Evolutionary conservation across 441 rosid species (phyloP).

Genomic region (Corymbia citriodora): DNA sequence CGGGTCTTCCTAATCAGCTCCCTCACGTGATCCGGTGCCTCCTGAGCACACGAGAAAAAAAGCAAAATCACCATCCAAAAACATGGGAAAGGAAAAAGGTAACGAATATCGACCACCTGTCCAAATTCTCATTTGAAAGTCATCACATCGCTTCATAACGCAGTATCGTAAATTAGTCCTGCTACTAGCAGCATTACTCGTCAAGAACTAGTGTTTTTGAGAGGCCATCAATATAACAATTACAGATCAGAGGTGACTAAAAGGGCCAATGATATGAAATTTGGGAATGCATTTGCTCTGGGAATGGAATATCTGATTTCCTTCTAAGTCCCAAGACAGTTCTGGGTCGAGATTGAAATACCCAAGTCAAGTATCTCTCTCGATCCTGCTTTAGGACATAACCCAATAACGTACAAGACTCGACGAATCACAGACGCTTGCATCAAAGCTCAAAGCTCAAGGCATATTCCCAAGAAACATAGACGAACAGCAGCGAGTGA

Average conservation of each 20-base stretch:
- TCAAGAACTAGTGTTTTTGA: background rate
- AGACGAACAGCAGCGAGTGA: background rate
- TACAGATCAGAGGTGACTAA: background rate
- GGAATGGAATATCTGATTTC: background rate
- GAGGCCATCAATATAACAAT: background rate
- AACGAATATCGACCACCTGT: background rate
- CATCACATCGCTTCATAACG: accelerated
- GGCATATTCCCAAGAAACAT: background rate
- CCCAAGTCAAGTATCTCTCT: background rate
- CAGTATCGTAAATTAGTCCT: background rate
- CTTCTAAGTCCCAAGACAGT: background rate
- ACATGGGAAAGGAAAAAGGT: background rate
- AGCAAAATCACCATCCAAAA: background rate
- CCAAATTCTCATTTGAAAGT: background rate
- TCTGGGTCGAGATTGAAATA: background rate
- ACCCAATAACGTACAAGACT: background rate
- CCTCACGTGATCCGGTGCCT: conserved; percentile 57
- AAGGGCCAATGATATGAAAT: background rate
- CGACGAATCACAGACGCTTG: background rate
- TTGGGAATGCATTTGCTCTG: background rate
- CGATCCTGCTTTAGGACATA: background rate
- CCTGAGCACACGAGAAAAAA: conserved; percentile 22
- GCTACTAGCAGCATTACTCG: background rate
- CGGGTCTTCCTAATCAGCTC: conserved; percentile 66
- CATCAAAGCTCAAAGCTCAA: background rate